Evolutionary conservation across 371 early-diverging fungal species (phyloP).

Genomic region (Haplosporangium sp.): DNA sequence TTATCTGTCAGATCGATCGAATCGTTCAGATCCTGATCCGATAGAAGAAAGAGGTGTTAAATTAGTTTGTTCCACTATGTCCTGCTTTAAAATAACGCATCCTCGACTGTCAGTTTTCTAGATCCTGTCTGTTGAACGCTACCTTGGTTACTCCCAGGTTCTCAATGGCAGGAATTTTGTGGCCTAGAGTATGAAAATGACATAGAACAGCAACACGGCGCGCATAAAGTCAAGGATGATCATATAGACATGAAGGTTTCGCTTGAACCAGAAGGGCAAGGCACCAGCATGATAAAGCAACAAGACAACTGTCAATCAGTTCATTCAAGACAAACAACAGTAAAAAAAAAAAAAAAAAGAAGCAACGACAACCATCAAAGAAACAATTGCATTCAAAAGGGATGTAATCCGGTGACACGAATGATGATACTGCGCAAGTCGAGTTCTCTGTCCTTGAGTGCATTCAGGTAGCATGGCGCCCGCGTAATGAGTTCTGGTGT

Average conservation of each 20-base stretch:
- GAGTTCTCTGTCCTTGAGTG: slow-evolving; percentile 90
- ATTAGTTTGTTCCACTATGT: too few relatives aligned
- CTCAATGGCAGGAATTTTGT: slow-evolving; percentile 91
- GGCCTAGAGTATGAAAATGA: slow-evolving; percentile 61
- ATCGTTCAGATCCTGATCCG: slow-evolving; percentile 86
- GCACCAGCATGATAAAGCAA: neutral
- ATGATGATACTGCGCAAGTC: slow-evolving; percentile 81
- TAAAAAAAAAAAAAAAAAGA: slow-evolving; percentile 3
- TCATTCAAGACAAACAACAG: slow-evolving; percentile 3
- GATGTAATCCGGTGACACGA: neutral
- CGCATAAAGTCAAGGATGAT: slow-evolving; percentile 28
- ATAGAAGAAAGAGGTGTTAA: slow-evolving; percentile 2
- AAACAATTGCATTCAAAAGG: neutral
- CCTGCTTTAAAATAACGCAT: neutral
- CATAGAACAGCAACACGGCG: neutral
- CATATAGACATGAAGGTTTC: neutral
- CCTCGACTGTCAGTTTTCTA: neutral
- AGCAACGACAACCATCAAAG: neutral
- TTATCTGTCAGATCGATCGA: slow-evolving; percentile 94
- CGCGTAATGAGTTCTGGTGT: slow-evolving; percentile 81
- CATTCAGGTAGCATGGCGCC: slow-evolving; percentile 82
- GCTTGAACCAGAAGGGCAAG: neutral
- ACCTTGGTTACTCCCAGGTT: slow-evolving; percentile 94
- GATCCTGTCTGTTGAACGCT: slow-evolving; percentile 10
- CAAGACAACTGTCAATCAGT: neutral